Evolutionary conservation across 2,329 filamentous ascomycete species (phyloP).

Genomic region (Ophiostoma himal-ulmi): DNA sequence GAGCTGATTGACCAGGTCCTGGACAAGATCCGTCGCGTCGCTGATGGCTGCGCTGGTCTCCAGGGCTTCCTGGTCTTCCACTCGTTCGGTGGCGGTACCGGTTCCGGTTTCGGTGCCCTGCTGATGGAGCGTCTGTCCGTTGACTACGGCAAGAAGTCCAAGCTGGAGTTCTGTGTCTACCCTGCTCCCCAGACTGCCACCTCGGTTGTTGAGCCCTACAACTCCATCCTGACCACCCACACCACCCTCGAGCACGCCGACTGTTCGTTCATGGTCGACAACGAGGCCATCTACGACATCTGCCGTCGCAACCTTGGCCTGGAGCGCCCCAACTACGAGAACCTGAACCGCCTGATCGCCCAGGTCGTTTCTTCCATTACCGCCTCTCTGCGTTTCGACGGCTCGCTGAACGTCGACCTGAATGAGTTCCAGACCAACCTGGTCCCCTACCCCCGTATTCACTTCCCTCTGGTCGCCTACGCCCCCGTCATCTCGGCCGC

Average conservation of each 20-base stretch:
- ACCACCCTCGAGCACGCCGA: constrained; percentile 99
- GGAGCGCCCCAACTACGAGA: constrained; percentile 96
- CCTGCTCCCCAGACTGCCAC: constrained; percentile 95
- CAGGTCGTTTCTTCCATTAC: constrained; percentile 99
- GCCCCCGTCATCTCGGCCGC: constrained; percentile 88
- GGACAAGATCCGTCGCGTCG: constrained; percentile 95
- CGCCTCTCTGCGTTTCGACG: constrained; percentile 95
- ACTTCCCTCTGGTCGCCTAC: constrained; percentile 98
- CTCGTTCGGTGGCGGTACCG: constrained; percentile 98
- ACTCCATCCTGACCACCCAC: constrained; percentile 98
- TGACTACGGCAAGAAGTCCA: constrained; percentile 99
- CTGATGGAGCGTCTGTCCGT: constrained; percentile 98
- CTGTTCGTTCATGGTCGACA: constrained; percentile 99
- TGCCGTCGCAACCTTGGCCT: constrained; percentile 96
- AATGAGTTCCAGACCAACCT: constrained; percentile 99
- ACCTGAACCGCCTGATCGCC: constrained; percentile 96
- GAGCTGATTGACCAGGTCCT: constrained; percentile 97
- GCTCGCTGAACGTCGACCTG: constrained; percentile 96
- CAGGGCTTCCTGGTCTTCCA: constrained; percentile 99
- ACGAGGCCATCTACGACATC: constrained; percentile 99
- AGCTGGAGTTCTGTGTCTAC: constrained; percentile 99
- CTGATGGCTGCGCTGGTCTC: constrained; percentile 95
- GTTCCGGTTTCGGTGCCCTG: constrained; percentile 95
- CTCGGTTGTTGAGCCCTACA: constrained; percentile 98
- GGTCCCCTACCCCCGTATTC: constrained; percentile 96